Conservation (phyloP, 2,329 filamentous ascomycete species). For the Lomentospora prolificans region DNA sequence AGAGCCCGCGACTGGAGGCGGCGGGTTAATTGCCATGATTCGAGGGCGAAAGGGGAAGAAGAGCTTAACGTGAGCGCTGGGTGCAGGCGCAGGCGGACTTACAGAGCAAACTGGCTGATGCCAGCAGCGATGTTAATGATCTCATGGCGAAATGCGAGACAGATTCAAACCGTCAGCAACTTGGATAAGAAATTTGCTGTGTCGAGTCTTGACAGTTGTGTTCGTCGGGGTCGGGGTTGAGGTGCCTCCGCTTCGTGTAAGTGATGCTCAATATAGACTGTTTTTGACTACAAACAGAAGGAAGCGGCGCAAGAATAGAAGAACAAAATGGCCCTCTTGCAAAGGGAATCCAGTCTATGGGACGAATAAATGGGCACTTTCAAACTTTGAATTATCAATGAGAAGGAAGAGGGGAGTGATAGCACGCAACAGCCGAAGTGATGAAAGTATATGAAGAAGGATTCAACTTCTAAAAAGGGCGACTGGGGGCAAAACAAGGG, state of each 20-base stretch:
- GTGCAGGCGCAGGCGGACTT: too few species aligned
- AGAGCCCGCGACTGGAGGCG: conserved; percentile 1
- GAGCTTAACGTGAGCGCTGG: too few species aligned
- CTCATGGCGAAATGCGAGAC: background rate
- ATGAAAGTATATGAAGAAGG: background rate
- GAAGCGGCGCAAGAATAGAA: background rate
- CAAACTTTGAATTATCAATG: background rate
- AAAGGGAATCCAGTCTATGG: background rate
- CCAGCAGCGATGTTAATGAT: background rate
- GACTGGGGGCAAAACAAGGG: background rate
- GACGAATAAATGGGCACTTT: background rate
- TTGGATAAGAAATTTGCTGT: background rate
- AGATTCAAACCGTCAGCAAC: too few species aligned
- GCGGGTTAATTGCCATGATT: background rate
- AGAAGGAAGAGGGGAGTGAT: background rate
- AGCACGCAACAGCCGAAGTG: background rate
- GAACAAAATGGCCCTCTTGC: background rate
- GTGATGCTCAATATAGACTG: background rate
- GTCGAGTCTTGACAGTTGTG: background rate
- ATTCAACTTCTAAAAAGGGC: too few species aligned
- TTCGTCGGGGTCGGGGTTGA: background rate
- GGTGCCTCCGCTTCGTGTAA: background rate
- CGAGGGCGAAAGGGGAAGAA: too few species aligned
- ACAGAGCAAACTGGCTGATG: conserved; percentile 1
- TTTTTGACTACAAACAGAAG: background rate